phyloP scores from a whole-genome alignment of 768 basidiomycete species.

The Mycena sanguinolenta region DNA sequence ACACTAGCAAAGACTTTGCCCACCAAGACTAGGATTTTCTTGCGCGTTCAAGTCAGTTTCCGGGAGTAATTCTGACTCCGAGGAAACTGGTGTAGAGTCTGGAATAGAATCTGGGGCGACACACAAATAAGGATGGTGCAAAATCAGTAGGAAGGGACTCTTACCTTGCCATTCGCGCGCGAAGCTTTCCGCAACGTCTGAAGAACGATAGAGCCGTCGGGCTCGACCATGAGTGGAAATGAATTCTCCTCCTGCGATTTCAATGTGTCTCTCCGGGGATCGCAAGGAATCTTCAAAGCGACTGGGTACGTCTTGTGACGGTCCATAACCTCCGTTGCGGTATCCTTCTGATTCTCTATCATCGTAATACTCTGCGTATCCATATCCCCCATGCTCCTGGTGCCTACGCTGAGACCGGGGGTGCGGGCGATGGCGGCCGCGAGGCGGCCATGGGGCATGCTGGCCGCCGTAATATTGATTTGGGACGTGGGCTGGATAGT shows the following conservation, averaged over 20 bases:
- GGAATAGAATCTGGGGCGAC: background rate
- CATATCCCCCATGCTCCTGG: conserved; percentile 18
- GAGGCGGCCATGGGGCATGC: conserved; percentile 4
- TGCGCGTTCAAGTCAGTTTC: background rate
- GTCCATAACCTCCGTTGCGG: conserved; percentile 5
- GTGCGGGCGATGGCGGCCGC: background rate
- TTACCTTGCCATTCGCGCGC: conserved; percentile 18
- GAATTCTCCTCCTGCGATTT: conserved; percentile 25
- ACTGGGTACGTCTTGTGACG: background rate
- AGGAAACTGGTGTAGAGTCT: background rate
- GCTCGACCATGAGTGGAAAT: background rate
- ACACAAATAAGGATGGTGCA: background rate
- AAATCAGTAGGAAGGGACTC: background rate
- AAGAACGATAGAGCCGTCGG: background rate
- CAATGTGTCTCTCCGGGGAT: conserved; percentile 1
- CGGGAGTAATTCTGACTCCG: background rate
- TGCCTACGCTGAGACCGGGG: conserved; percentile 18
- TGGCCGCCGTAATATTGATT: conserved; percentile 14
- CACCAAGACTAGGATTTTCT: conserved; percentile 8
- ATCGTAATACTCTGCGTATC: conserved; percentile 23
- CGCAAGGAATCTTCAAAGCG: conserved; percentile 15
- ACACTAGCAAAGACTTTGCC: background rate
- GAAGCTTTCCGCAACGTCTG: background rate
- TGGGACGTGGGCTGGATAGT: conserved; percentile 6
- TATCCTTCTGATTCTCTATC: background rate